Evolutionary conservation across 2,329 filamentous ascomycete genomes (phyloP).

Genomic region (Aspergillus transmontanensis): DNA sequence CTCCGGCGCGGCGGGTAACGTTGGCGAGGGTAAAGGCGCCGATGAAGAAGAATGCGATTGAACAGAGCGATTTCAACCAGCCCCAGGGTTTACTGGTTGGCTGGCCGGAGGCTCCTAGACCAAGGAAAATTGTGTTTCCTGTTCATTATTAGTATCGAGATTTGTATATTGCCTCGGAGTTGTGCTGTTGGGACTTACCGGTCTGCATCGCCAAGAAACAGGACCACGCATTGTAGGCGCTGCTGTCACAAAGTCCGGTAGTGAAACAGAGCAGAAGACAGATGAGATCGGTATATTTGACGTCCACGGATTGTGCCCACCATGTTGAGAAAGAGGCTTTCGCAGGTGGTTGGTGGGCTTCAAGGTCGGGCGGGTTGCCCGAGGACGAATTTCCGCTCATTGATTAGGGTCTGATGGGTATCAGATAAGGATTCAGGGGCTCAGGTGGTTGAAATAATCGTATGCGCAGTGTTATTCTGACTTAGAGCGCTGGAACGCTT

Average conservation of each 20-base stretch:
- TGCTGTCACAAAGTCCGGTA: constrained; percentile 49
- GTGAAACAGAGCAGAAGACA: constrained; percentile 44
- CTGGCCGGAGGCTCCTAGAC: constrained; percentile 46
- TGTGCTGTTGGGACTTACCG: constrained; percentile 31
- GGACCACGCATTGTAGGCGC: constrained; percentile 50
- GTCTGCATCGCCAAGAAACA: constrained; percentile 54
- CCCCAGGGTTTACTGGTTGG: constrained; percentile 43
- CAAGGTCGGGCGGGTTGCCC: constrained; percentile 12
- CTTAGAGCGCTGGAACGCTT: background rate
- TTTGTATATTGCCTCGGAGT: background rate
- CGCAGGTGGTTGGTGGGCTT: constrained; percentile 12
- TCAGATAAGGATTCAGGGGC: background rate
- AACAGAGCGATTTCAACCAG: constrained; percentile 48
- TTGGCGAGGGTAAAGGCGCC: constrained; percentile 45
- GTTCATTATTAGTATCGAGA: background rate
- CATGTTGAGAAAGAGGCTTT: constrained; percentile 20
- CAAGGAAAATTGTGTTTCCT: constrained; percentile 53
- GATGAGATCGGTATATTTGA: constrained; percentile 39
- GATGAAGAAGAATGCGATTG: constrained; percentile 45
- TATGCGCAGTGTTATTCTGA: background rate
- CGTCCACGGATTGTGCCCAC: constrained; percentile 34
- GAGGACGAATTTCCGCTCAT: background rate
- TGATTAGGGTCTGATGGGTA: background rate
- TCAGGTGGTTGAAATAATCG: background rate
- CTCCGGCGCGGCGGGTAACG: constrained; percentile 39